Base-by-base conservation (phyloP, 1,284 basidiomycete species). In the Ganoderma multipileum region DNA sequence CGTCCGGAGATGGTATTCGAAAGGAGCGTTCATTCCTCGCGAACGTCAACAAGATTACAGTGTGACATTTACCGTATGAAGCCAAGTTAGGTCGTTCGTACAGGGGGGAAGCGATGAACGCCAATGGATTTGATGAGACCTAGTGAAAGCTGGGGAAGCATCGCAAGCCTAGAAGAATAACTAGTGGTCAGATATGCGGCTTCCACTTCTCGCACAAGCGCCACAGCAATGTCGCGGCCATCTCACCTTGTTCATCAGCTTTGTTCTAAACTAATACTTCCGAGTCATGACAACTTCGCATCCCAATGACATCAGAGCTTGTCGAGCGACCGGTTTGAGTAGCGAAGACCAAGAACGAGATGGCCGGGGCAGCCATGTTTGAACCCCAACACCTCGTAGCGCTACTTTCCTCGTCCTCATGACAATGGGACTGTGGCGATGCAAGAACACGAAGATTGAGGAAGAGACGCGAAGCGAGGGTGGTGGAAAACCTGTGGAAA, bases 381-480 rank as follows among this genome's bases (percentile, higher is more conserved):
- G 23, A 23, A 26, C 12, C 23, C 33, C 58, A 38, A 38, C 14
- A 3, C 36, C 36, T 23, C 26, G 55, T 61, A 28, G 57, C 57
- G 14, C 47, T 28, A n/a, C 18, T 23, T 20, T 68, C 44, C 38
- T 33, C 30, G 12, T 62, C 60, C 20, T 14, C 50, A 36, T 30
- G 30, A 3, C 59, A 63, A 18, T 63, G 63, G 3, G 39, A 14
- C 5, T 26, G 59, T 28, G 69, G 67, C 0, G 67, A 62, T 18
- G 55, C 61, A 23, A 41, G n/a, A 23, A 23, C 58, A 14, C 58
- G 38, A 11, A 59, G 38, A 41, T 59, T 59, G 38, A 59, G 58
- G 36, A 59, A 36, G n/a, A 59, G 58, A 14, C 58, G 58, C 8
- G 58, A 59, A n/a, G 58, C 36, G n/a, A 59, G 58, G 16, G 38